Evolutionary conservation across 257 asterid species (phyloP), one percentile per base, ranked within the genome.

Genomic region (Solanum pinnatisectum): DNA sequence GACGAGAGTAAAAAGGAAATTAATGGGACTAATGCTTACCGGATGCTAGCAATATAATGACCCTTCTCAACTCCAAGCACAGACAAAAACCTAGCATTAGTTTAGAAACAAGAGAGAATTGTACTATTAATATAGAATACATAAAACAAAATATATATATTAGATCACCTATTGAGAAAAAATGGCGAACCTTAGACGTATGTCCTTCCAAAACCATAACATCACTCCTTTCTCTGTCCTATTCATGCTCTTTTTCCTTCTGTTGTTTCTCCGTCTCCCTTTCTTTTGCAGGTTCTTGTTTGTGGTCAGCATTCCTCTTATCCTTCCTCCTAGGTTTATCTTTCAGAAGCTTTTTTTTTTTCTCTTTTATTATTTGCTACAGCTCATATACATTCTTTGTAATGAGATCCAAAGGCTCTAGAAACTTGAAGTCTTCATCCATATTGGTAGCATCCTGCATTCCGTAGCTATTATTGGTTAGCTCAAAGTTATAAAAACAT

Each of bases 151-250:
- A 4, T 35, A 15, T 40, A 77, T 13, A 77, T n/a, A 78, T 42
- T 14, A 23, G 84, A 77, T 78, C 84, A 78, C 84, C 63, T n/a
- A 40, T 42, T 42, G 84, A 78, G 84, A 65, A 83, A 87, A 56
- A 84, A 33, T 42, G 70, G 32, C n/a, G 36, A 90, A 97, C 98
- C 99, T 97, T 98, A 87, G 98, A 96, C 68, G 98, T 91, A 92
- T 97, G 98, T 90, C 99, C 99, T 93, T 97, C 97, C 93, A 97
- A 88, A 90, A 92, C 94, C 78, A 92, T 92, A 73, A 97, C 97
- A 90, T 96, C 98, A 56, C 67, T 56, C 67, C 11, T 56, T 56
- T 56, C 10, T 56, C 67, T 56, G 2, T 56, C 25, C 67, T 14
- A 3, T 14, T 46, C 20, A 46, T 8, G 2, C 59, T 46, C 20